Evolutionary conservation across 768 basidiomycete species (phyloP).

Genomic region (Boletus pseudo-olivaceus): DNA sequence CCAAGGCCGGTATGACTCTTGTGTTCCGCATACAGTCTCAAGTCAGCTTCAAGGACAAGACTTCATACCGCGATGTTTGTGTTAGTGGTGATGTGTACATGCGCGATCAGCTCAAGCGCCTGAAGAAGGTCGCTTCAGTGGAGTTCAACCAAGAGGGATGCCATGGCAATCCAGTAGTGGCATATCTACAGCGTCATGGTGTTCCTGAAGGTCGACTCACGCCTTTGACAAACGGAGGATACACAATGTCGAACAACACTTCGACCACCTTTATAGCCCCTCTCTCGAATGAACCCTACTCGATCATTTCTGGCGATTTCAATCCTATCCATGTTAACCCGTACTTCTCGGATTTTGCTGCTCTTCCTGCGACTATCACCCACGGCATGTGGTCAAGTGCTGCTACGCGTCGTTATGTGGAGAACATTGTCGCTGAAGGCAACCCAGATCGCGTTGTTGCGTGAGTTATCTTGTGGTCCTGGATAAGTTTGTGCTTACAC

Average conservation of each 20-base stretch:
- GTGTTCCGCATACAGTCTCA: constrained; percentile 88
- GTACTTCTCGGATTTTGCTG: constrained; percentile 93
- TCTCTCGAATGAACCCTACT: constrained; percentile 93
- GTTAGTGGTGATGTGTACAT: constrained; percentile 86
- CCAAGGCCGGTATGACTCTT: constrained; percentile 75
- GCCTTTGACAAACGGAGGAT: constrained; percentile 82
- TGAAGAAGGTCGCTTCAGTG: constrained; percentile 86
- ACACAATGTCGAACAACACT: constrained; percentile 67
- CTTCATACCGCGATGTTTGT: constrained; percentile 72
- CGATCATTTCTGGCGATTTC: constrained; percentile 93
- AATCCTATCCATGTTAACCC: constrained; percentile 99
- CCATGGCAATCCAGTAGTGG: constrained; percentile 89
- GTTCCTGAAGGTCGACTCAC: constrained; percentile 69
- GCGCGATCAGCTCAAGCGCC: constrained; percentile 81
- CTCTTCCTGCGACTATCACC: constrained; percentile 93
- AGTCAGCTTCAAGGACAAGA: constrained; percentile 88
- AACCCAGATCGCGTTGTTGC: constrained; percentile 86
- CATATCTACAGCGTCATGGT: constrained; percentile 92
- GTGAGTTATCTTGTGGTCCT: constrained; percentile 44
- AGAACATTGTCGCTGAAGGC: constrained; percentile 91
- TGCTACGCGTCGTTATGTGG: constrained; percentile 87
- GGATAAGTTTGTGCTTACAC: constrained; percentile 1
- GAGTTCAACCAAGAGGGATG: constrained; percentile 84
- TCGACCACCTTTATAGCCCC: constrained; percentile 76
- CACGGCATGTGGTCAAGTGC: constrained; percentile 98